Evolutionary conservation across 176 grass and related monocot species (phyloP).

Genomic region (Saccharum officinarum): DNA sequence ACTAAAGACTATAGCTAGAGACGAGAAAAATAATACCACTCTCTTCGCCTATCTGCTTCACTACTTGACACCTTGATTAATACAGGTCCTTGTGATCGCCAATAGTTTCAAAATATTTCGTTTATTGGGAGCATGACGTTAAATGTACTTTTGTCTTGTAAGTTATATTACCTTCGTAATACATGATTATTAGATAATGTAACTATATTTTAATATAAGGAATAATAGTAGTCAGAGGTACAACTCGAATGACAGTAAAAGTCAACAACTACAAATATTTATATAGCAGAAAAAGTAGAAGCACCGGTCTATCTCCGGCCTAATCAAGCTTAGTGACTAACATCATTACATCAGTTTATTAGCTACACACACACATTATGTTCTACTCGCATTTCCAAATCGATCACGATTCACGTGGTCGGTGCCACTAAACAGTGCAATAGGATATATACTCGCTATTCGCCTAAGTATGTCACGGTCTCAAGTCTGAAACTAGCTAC

Average conservation of each 20-base stretch:
- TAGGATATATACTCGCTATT: neutral
- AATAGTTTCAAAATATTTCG: too few species aligned
- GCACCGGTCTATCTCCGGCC: neutral
- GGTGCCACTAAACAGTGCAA: slow-evolving; percentile 17
- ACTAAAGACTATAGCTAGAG: neutral
- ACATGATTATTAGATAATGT: too few species aligned
- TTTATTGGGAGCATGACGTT: too few species aligned
- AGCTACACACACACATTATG: neutral
- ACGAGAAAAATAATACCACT: neutral
- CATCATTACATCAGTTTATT: too few species aligned
- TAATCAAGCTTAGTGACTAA: neutral
- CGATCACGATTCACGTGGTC: slow-evolving; percentile 38
- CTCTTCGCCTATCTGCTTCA: too few species aligned
- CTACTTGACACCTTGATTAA: too few species aligned
- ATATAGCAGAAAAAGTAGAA: neutral
- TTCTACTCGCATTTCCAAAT: neutral
- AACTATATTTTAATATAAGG: too few species aligned
- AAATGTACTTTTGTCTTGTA: too few species aligned
- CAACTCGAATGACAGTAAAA: neutral
- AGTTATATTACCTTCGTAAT: too few species aligned
- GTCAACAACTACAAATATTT: neutral
- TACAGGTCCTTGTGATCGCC: too few species aligned
- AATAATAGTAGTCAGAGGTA: too few species aligned
- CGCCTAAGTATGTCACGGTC: neutral
- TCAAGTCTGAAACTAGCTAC: neutral